Evolutionary conservation across 2,329 filamentous ascomycete species (phyloP).

Genomic region (Didymella pinodella): DNA sequence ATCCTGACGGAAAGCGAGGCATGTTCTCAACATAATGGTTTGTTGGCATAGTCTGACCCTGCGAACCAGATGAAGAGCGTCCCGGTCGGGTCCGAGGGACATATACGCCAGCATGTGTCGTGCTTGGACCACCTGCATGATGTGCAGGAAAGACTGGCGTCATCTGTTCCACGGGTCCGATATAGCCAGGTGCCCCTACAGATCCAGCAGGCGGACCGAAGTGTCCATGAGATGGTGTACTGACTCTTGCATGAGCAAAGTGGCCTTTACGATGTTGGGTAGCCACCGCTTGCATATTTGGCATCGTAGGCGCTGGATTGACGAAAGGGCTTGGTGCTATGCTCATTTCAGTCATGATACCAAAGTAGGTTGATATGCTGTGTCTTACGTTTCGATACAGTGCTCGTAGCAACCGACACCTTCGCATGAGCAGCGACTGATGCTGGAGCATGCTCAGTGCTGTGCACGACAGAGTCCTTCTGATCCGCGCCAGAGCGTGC

Average conservation of each 20-base stretch:
- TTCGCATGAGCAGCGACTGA: neutral
- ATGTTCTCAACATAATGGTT: conserved; percentile 34
- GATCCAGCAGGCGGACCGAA: neutral
- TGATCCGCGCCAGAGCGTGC: neutral
- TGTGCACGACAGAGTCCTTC: neutral
- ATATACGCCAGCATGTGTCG: conserved; percentile 18
- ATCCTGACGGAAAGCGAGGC: conserved; percentile 23
- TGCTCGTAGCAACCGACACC: neutral
- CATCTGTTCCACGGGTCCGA: conserved; percentile 10
- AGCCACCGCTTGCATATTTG: neutral
- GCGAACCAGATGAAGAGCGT: conserved; percentile 22
- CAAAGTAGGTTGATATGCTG: conserved; percentile 1
- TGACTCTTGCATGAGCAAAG: neutral
- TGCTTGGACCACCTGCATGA: neutral
- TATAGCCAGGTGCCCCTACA: neutral
- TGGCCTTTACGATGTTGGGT: neutral
- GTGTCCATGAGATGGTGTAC: conserved; percentile 6
- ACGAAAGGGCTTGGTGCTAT: conserved; percentile 17
- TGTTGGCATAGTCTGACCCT: conserved; percentile 13
- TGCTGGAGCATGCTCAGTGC: neutral
- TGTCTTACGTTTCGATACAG: conserved; percentile 21
- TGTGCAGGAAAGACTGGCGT: conserved; percentile 4
- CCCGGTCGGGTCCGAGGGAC: conserved; percentile 21
- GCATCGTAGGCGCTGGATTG: conserved; percentile 1
- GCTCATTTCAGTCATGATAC: conserved; percentile 19